Evolutionary conservation across 495 filamentous ascomycete genomes (phyloP).

Genomic region (Pyrenopolyporus hunteri): DNA sequence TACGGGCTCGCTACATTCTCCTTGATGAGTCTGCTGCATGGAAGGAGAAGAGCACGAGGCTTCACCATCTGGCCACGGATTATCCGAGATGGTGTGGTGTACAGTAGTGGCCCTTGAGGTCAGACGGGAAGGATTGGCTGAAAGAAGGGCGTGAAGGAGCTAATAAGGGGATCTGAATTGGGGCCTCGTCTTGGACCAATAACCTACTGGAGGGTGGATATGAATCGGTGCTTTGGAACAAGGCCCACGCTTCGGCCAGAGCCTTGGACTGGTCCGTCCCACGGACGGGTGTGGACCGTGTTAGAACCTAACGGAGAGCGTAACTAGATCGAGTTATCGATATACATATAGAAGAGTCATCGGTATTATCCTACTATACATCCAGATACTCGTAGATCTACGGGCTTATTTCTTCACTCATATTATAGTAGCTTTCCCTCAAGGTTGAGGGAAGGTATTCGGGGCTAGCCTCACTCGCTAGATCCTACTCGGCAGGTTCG

Average conservation of each 20-base stretch:
- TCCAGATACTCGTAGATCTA: conserved; percentile 13
- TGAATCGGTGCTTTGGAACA: conserved; percentile 28
- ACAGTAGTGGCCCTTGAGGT: conserved; percentile 34
- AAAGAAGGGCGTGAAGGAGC: conserved; percentile 22
- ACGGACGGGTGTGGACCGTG: conserved; percentile 22
- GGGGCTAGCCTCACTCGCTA: conserved; percentile 9
- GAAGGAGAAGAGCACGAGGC: conserved; percentile 41
- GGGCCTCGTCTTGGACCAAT: conserved; percentile 22
- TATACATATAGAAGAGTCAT: neutral
- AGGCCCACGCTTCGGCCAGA: conserved; percentile 33
- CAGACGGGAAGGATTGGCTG: conserved; percentile 32
- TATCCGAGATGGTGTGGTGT: conserved; percentile 34
- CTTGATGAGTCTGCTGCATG: conserved; percentile 32
- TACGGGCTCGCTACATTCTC: conserved; percentile 22
- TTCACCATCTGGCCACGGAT: conserved; percentile 39
- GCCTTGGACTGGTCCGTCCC: conserved; percentile 9
- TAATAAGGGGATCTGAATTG: conserved; percentile 23
- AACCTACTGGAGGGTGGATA: conserved; percentile 10
- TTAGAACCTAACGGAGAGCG: neutral
- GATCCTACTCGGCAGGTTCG: conserved; percentile 21
- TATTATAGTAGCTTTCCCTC: conserved; percentile 19
- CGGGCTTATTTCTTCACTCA: conserved; percentile 8
- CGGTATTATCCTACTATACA: conserved; percentile 10
- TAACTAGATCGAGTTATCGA: conserved; percentile 18
- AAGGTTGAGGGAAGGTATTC: conserved; percentile 6